Base-by-base conservation (phyloP, 139 green algal species). In the Trebouxia sp. region DNA sequence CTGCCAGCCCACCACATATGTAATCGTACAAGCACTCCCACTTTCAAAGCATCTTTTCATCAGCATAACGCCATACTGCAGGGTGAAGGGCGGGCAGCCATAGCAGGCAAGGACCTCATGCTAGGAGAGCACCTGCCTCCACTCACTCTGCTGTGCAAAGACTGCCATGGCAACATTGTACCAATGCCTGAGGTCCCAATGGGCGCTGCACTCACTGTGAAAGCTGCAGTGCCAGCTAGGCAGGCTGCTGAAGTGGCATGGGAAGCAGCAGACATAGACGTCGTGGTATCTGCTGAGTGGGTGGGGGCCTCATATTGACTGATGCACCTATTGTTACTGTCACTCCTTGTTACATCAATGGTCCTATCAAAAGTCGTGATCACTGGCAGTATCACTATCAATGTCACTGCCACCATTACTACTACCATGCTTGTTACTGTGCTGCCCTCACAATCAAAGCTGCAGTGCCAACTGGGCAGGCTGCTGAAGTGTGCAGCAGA, bases 111-210 rank as follows among this genome's bases (percentile, higher is more conserved):
- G 45, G 47, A 83, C 8, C 24, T 95, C 6, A 70, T 86, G 48
- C 88, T 95, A 45, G 91, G 91, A 1, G 86, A 93, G 87, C 81
- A 62, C 28, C 84, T 95, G 66, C 91, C 90, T 5, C 84, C 83
- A 0, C 78, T 94, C 65, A 80, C 79, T 17, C 38, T 95, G 37
- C 67, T 65, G 5, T 84, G 90, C 39, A 79, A 78, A 43, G 91
- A 93, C 74, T 75, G 58, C 5, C 78, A 83, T 55, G 90, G 85
- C 81, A 94, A 94, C 67, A 32, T 43, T 6, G 80, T 90, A n/a
- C 43, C 32, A 51, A 74, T 53, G 41, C 1, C 0, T 12, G 43
- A 65, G 15, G 42, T 43, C 9, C 35, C 50, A 26, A 12, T 35
- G 12, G 47, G 37, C 5, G 0, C 45, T 45, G 30, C 30, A 7